Evolutionary conservation across 306 rosid species (phyloP).

Genomic region (Clitoria ternatea): DNA sequence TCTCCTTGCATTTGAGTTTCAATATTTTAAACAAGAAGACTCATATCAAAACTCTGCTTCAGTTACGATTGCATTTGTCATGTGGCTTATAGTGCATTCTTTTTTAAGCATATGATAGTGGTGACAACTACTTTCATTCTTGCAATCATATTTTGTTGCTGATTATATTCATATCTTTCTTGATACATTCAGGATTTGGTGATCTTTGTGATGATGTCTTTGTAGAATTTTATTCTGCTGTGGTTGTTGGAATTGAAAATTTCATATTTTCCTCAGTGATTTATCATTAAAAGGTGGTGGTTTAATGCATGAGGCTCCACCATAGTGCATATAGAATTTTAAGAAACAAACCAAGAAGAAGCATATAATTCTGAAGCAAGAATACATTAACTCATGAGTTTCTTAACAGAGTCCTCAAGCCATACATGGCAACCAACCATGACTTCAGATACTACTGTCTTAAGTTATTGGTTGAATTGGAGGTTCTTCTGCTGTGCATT

Average conservation of each 20-base stretch:
- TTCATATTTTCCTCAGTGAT: neutral
- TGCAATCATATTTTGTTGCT: neutral
- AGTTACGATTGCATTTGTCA: slow-evolving; percentile 7
- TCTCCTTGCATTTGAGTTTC: slow-evolving; percentile 20
- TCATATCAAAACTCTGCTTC: neutral
- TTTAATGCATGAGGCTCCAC: neutral
- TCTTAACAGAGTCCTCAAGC: slow-evolving; percentile 54
- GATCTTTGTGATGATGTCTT: neutral
- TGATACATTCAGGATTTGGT: neutral
- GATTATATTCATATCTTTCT: neutral
- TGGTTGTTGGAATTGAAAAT: slow-evolving; percentile 1
- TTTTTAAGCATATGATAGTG: neutral
- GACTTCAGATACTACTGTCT: slow-evolving; percentile 51
- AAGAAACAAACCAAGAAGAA: neutral
- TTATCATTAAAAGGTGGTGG: neutral
- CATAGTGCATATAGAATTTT: neutral
- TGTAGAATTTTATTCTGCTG: neutral
- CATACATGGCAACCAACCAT: slow-evolving; percentile 67
- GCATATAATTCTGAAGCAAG: slow-evolving; percentile 10
- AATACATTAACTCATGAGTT: slow-evolving; percentile 33
- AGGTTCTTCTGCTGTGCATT: slow-evolving; percentile 71
- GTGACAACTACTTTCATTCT: neutral
- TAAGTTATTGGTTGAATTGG: slow-evolving; percentile 89
- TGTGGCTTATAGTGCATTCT: neutral
- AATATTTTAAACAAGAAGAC: neutral